Conservation (phyloP, 768 basidiomycete genomes). For the Myochromella boudieri region DNA sequence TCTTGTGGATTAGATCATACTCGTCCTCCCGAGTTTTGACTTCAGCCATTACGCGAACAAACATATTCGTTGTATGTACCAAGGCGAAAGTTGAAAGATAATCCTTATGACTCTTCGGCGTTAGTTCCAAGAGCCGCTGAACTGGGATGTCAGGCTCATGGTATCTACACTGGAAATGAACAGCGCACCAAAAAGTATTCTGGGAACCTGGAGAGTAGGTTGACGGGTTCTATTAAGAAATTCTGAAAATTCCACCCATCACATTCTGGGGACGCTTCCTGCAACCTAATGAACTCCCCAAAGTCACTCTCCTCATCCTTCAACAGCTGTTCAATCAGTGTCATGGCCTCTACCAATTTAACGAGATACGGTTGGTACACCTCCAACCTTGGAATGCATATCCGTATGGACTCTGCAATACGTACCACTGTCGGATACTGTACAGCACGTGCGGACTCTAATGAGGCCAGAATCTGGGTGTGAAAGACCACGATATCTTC, state of each 20-base stretch:
- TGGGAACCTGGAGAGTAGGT: conserved; percentile 69
- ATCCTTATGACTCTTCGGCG: conserved; percentile 69
- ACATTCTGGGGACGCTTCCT: conserved; percentile 53
- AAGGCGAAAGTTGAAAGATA: conserved; percentile 67
- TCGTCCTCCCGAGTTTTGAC: conserved; percentile 87
- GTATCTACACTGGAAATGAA: not conserved
- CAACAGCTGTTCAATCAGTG: conserved; percentile 49
- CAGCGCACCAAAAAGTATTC: conserved; percentile 68
- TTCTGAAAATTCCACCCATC: conserved; percentile 64
- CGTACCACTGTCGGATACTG: conserved; percentile 46
- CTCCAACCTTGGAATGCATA: conserved; percentile 68
- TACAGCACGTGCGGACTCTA: conserved; percentile 34
- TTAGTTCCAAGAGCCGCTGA: conserved; percentile 69
- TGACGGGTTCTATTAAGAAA: conserved; percentile 75
- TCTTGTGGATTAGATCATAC: conserved; percentile 68
- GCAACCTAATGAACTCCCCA: conserved; percentile 80
- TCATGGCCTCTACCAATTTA: conserved; percentile 59
- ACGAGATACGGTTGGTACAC: conserved; percentile 88
- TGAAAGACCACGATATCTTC: conserved; percentile 86
- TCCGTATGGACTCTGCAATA: conserved; percentile 58
- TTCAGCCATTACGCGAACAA: conserved; percentile 78
- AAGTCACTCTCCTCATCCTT: conserved; percentile 65
- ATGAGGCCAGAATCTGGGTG: conserved; percentile 47
- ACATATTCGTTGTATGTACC: conserved; percentile 64
- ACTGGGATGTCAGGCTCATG: conserved; percentile 1